Evolutionary conservation across 1,284 basidiomycete species (phyloP), one percentile per base, ranked within the genome.

Genomic region (Ceratobasidium sp.): DNA sequence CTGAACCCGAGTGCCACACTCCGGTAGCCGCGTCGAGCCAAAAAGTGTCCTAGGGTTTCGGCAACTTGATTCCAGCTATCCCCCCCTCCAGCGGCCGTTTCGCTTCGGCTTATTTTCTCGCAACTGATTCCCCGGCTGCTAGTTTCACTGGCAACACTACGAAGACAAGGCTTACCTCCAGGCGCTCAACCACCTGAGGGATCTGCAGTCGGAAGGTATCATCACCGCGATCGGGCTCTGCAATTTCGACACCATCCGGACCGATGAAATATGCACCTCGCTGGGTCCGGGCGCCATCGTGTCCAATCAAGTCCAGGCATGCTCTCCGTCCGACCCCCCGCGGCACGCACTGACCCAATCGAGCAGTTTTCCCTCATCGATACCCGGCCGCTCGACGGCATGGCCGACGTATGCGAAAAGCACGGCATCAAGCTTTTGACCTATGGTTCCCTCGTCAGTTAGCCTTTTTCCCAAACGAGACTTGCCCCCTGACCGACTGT

Each of bases 141-240:
- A 92, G 91, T 89, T 93, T 78, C 88, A 93, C 76, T 93, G 91
- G 92, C 87, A 92, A 77, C 86, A 93, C 78, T 93, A 93, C 78
- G 82, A 84, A 26, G 86, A 92, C 79, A 86, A 85, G 75, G 85
- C 85, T 16, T 93, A 93, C 79, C 78, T 93, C 41, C 82, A 81
- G 0, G 88, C 89, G 0, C 81, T 93, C 52, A 82, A 73, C 16
- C 82, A 88, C 74, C 82, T 93, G 10, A 82, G 83, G 41, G 85
- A 88, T 75, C 79, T 93, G n/a, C 86, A 87, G 76, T 75, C 79
- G 1, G 85, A 89, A 74, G 89, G 89, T 1, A 79, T 87, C 70
- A 89, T 93, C 73, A 82, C 84, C 32, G 84, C 86, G 10, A 84
- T 94, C 43, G 92, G 92, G 3, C 82, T 94, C 43, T 91, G 89